Percentiles rank a stretch among this genome's conserved stretches.
These are phyloP conservation scores for Hypomyces rosellus DNA, from an alignment of 2,329 filamentous ascomycete genomes.

Conservation along the genomic window DNA sequence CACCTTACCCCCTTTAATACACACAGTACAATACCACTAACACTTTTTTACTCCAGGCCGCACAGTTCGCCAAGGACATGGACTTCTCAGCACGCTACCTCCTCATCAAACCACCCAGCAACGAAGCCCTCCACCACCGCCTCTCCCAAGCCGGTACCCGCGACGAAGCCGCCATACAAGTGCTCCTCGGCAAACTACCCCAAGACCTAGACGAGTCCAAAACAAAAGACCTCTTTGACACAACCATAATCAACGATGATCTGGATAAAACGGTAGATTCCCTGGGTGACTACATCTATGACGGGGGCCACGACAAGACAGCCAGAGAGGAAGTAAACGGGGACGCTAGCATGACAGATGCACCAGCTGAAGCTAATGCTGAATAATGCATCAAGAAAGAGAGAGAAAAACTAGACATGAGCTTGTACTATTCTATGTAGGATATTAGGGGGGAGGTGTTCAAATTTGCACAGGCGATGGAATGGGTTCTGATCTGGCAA, in stretches of 20 bases:
- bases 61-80: conserved; percentile 51
- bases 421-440: too few relatives aligned
- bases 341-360: conserved; percentile 15
- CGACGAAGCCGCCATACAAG: conserved; percentile 18
- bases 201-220: conserved; percentile 22
- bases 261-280: conserved; percentile 17
- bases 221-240: conserved; percentile 22
- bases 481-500: too few relatives aligned
- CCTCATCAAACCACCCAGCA: conserved; percentile 40
- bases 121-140: conserved; percentile 21
- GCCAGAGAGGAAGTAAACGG: conserved; percentile 9
- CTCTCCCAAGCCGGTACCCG: conserved; percentile 21
- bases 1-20: not conserved
- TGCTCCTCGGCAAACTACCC: conserved; percentile 17
- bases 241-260: conserved; percentile 22
- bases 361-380: not conserved
- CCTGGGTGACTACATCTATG: conserved; percentile 24
- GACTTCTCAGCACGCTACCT: conserved; percentile 50
- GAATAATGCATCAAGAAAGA: not conserved
- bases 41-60: conserved; percentile 33
- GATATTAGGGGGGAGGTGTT: too few relatives aligned
- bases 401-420: too few relatives aligned
- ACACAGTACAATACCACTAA: not conserved
- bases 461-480: too few relatives aligned
- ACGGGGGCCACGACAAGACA: conserved; percentile 9